phyloP scores from a whole-genome alignment of 1,139 yeast genomes.

The Blastobotrys indianensis region DNA sequence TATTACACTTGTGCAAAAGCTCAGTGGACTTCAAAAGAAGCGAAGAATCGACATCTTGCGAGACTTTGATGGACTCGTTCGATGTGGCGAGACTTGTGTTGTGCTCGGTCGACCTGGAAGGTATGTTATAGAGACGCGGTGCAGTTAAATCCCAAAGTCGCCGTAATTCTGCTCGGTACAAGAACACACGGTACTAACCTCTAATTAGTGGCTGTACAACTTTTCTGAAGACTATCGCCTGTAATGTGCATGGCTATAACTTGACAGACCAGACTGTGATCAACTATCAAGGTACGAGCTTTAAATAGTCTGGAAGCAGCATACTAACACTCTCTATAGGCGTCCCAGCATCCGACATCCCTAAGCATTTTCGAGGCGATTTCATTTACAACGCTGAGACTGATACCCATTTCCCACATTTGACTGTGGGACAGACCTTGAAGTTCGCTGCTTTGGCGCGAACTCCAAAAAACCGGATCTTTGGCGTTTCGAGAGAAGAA shows the following conservation, averaged over 20 bases:
- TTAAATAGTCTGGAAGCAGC: background rate
- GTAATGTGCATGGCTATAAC: slow-evolving; percentile 67
- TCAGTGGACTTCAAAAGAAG: slow-evolving; percentile 21
- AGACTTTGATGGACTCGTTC: slow-evolving; percentile 60
- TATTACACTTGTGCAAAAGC: slow-evolving; percentile 22
- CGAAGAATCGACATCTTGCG: slow-evolving; percentile 51
- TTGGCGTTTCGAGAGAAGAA: slow-evolving; percentile 50
- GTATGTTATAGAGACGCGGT: no score
- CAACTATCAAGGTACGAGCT: slow-evolving; percentile 28
- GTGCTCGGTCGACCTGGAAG: slow-evolving; percentile 74
- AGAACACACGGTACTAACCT: background rate
- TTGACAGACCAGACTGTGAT: slow-evolving; percentile 45
- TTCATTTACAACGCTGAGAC: slow-evolving; percentile 68
- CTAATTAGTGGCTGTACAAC: slow-evolving; percentile 73
- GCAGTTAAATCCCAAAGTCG: no score
- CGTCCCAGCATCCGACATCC: slow-evolving; percentile 41
- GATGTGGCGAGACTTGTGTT: slow-evolving; percentile 69
- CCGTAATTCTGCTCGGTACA: no score
- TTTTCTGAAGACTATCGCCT: slow-evolving; percentile 60
- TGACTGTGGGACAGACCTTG: slow-evolving; percentile 67
- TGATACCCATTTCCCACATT: slow-evolving; percentile 66
- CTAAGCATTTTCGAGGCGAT: slow-evolving; percentile 54
- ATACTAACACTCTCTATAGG: slow-evolving; percentile 2
- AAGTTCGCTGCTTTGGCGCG: slow-evolving; percentile 57
- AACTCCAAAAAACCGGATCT: slow-evolving; percentile 60